Conservation (phyloP, 495 filamentous ascomycete species). For the Neurospora sp. region DNA sequence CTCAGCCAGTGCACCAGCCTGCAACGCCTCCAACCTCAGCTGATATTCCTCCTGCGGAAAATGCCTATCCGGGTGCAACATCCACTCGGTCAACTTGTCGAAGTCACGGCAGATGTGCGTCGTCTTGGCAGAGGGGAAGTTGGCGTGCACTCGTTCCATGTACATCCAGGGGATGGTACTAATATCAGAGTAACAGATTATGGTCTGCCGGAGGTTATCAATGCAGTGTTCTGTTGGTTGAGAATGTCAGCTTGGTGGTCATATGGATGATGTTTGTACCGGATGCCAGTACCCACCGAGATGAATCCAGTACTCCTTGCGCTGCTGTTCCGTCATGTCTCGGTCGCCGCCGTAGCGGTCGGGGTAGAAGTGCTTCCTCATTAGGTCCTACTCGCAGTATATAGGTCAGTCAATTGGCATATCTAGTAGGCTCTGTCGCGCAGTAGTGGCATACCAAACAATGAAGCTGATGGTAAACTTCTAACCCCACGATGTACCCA, state of each 20-base stretch:
- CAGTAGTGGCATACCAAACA: slow-evolving; percentile 2
- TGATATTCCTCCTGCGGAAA: slow-evolving; percentile 5
- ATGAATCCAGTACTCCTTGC: slow-evolving; percentile 3
- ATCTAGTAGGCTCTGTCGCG: no score
- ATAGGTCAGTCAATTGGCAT: background rate
- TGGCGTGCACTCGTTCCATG: background rate
- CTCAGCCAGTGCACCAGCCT: background rate
- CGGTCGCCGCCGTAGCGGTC: background rate
- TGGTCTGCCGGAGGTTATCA: slow-evolving; percentile 24
- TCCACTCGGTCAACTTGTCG: slow-evolving; percentile 2
- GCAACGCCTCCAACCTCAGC: background rate
- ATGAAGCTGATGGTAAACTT: slow-evolving; percentile 14
- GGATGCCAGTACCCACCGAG: background rate
- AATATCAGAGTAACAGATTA: slow-evolving; percentile 23
- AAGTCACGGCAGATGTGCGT: slow-evolving; percentile 6
- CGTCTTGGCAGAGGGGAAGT: slow-evolving; percentile 2
- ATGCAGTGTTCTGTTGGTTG: slow-evolving; percentile 16
- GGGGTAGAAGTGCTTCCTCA: slow-evolving; percentile 3
- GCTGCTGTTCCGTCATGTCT: background rate
- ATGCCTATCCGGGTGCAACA: background rate
- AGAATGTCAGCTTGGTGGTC: background rate
- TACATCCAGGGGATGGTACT: slow-evolving; percentile 8
- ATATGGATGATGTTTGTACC: background rate
- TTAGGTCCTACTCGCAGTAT: background rate
- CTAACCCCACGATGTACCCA: slow-evolving; percentile 1